Evolutionary conservation across 805 yeast genomes (phyloP).

Genomic region (Metschnikowia koreensis): DNA sequence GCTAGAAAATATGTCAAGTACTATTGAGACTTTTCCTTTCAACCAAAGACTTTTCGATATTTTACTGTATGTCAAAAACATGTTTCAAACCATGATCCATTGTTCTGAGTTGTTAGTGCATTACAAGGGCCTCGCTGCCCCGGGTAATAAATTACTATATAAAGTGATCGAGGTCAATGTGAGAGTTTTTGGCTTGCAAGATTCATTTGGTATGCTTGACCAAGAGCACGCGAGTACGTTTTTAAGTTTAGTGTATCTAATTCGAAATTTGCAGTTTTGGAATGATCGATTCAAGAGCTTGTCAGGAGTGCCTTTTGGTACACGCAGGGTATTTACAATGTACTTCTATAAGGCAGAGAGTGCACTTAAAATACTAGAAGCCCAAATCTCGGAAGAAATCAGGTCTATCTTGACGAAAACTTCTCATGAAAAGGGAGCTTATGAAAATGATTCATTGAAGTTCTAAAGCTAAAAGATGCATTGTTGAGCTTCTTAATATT

Average conservation of each 20-base stretch:
- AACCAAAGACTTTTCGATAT: background rate
- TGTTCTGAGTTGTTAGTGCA: background rate
- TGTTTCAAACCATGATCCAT: background rate
- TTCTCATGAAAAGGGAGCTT: too few relatives aligned
- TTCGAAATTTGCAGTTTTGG: background rate
- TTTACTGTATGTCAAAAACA: background rate
- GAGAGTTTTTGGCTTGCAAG: background rate
- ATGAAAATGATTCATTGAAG: too few relatives aligned
- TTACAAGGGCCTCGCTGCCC: background rate
- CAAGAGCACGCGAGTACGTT: too few relatives aligned
- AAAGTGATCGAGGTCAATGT: slow-evolving; percentile 3
- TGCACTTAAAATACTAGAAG: too few relatives aligned
- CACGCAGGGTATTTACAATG: too few relatives aligned
- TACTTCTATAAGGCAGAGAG: too few relatives aligned
- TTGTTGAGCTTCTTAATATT: too few relatives aligned
- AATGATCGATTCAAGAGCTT: background rate
- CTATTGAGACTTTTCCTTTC: background rate
- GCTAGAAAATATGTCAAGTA: background rate
- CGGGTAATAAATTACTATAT: slow-evolving; percentile 3
- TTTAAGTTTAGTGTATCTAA: background rate
- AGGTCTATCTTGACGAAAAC: too few relatives aligned
- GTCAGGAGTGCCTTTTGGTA: too few relatives aligned
- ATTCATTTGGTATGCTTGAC: background rate
- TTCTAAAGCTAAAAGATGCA: too few relatives aligned
- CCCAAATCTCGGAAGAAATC: too few relatives aligned